Conservation (phyloP, 2,329 filamentous ascomycete species). For the Xylaria sp. region DNA sequence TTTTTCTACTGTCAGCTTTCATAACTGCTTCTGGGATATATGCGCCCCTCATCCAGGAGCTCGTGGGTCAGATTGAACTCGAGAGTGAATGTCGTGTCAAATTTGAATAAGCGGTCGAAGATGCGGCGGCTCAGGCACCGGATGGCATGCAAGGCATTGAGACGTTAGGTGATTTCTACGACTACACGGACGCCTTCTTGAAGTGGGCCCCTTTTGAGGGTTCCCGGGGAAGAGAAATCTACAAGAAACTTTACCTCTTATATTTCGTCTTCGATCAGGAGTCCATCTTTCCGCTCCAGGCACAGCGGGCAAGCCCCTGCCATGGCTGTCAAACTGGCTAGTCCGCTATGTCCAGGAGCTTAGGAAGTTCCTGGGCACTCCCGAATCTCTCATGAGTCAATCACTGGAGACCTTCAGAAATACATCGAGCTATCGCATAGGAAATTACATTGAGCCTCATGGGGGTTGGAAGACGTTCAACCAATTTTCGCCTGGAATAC, state of each 20-base stretch:
- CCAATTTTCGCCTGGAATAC: slow-evolving; percentile 23
- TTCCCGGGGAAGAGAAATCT: slow-evolving; percentile 9
- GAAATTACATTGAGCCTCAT: neutral
- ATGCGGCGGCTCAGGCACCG: slow-evolving; percentile 1
- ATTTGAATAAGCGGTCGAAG: neutral
- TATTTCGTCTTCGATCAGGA: slow-evolving; percentile 17
- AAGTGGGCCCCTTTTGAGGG: slow-evolving; percentile 14
- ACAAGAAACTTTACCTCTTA: slow-evolving; percentile 15
- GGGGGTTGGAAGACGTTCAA: slow-evolving; percentile 28
- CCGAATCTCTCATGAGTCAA: slow-evolving; percentile 4
- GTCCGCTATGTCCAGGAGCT: slow-evolving; percentile 17
- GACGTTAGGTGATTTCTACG: neutral
- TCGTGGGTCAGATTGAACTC: neutral
- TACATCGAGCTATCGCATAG: neutral
- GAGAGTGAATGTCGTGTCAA: neutral
- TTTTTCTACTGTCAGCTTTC: neutral
- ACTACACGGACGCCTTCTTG: slow-evolving; percentile 2
- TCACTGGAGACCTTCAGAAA: slow-evolving; percentile 5
- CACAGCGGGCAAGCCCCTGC: neutral
- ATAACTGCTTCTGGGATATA: neutral
- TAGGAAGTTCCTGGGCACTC: slow-evolving; percentile 13
- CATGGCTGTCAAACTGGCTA: slow-evolving; percentile 22
- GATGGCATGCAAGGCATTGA: slow-evolving; percentile 2
- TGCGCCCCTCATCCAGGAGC: neutral
- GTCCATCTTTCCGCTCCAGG: neutral